A percentile compares a stretch with the other conserved stretches of the same genome.
Evolutionary conservation across 2,329 filamentous ascomycete species (phyloP).

Genomic region (Chalara sp.): DNA sequence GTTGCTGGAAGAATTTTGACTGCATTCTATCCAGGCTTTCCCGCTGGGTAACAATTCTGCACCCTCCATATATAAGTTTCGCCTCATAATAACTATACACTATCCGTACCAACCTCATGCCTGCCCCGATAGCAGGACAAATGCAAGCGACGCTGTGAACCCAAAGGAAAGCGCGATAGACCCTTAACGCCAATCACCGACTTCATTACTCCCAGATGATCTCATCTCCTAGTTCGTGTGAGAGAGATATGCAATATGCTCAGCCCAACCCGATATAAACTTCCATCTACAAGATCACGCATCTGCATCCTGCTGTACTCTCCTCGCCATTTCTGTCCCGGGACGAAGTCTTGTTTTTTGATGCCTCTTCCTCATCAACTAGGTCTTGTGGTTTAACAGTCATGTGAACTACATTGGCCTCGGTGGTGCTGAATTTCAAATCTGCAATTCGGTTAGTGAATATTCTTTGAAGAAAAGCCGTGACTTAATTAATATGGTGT

Average conservation of each 20-base stretch:
- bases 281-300: constrained; percentile 49
- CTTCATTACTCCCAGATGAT: too few relatives aligned
- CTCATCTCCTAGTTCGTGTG: too few relatives aligned
- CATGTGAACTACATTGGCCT: constrained; percentile 89
- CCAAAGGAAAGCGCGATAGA: too few relatives aligned
- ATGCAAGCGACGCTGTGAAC: too few relatives aligned
- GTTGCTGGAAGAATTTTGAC: constrained; percentile 4
- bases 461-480: neutral
- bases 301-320: constrained; percentile 54
- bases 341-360: constrained; percentile 21
- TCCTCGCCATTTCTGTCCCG: constrained; percentile 48
- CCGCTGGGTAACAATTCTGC: neutral
- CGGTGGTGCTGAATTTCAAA: constrained; percentile 68
- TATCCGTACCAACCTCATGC: too few relatives aligned
- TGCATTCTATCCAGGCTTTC: constrained; percentile 17
- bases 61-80: too few relatives aligned
- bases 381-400: constrained; percentile 81
- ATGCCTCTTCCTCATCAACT: constrained; percentile 59
- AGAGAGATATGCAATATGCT: too few relatives aligned
- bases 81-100: too few relatives aligned
- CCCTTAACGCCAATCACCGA: too few relatives aligned
- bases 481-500: neutral
- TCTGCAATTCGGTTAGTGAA: constrained; percentile 41
- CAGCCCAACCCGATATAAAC: neutral
- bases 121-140: too few relatives aligned